Evolutionary conservation across 768 basidiomycete genomes (phyloP), one percentile per base, ranked within the genome.

Genomic region (Psilocybe cubensis): DNA sequence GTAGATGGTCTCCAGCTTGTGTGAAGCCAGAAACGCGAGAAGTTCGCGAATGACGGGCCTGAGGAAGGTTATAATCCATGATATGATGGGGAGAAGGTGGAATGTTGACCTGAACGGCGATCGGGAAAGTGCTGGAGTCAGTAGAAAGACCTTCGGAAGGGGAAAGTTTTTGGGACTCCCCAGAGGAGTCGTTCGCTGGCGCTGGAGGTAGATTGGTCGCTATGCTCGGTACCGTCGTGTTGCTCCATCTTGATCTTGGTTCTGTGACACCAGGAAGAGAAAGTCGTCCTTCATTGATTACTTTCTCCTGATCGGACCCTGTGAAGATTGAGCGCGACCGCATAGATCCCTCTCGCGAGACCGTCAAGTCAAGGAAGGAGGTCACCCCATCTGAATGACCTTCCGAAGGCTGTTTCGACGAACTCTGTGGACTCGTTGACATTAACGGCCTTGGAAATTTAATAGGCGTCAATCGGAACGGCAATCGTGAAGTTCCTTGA

Each of bases 61-160:
- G 14, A 3, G 59, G 58, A 14, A 28, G 31, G 27, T 45, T 45
- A 20, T 35, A 40, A 27, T 63, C 65, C 58, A 63, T 63, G 10
- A 70, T 63, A 47, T 73, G 72, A 54, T 79, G 67, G 4, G 76
- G 66, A 0, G 81, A 79, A 9, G 79, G 63, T 3, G 81, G 76
- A 7, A 83, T 74, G 7, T 79, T 73, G 28, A 69, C 60, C 29
- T 58, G 57, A 29, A 82, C 66, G 24, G 80, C 77, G 55, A 80
- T 80, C 5, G 79, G 79, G 61, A 82, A 82, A 12, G 65, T 69
- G 54, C 66, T 68, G 6, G 71, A 69, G 23, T 29, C 43, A 7
- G 61, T 58, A 10, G 56, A 61, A 14, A 44, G 57, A 18, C 47
- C 54, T n/a, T 63, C 56, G 42, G 58, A 50, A n/a, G 41, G 38